A percentile compares a stretch with the other conserved stretches of the same genome.
phyloP scores from a whole-genome alignment of 495 filamentous ascomycete species.

The Trichoderma erinaceum region DNA sequence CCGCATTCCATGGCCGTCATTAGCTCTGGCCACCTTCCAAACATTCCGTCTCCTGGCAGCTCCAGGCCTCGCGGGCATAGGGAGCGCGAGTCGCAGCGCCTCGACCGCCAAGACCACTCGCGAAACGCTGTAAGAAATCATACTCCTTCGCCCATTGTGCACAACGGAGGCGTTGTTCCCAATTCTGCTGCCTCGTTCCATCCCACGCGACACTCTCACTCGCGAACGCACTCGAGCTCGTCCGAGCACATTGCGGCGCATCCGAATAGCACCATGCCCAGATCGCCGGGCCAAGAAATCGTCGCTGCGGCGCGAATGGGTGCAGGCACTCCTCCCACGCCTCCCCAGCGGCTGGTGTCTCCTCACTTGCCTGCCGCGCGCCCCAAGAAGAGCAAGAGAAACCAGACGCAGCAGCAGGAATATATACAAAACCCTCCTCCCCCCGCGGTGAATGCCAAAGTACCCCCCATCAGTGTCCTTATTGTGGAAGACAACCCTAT shows the following conservation, averaged over 20 bases:
- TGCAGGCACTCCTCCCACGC: slow-evolving; percentile 36
- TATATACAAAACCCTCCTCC: slow-evolving; percentile 45
- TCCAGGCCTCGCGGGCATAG: slow-evolving; percentile 41
- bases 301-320: slow-evolving; percentile 38
- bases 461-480: slow-evolving; percentile 94
- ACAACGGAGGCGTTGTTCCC: slow-evolving; percentile 19
- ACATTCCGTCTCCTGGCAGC: slow-evolving; percentile 76
- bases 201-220: slow-evolving; percentile 19
- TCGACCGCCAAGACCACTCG: neutral
- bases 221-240: slow-evolving; percentile 48
- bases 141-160: slow-evolving; percentile 64
- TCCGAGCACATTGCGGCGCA: slow-evolving; percentile 31
- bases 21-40: slow-evolving; percentile 69
- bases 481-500: slow-evolving; percentile 99
- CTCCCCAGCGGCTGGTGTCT: slow-evolving; percentile 55
- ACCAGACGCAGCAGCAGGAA: slow-evolving; percentile 2
- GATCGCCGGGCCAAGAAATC: slow-evolving; percentile 40
- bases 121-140: neutral
- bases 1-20: slow-evolving; percentile 68
- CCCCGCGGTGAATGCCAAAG: slow-evolving; percentile 62
- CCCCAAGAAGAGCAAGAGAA: slow-evolving; percentile 49
- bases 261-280: neutral
- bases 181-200: neutral
- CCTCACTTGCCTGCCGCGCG: slow-evolving; percentile 43
- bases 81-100: slow-evolving; percentile 17